Percentiles rank a stretch among this genome's conserved stretches.
These are phyloP conservation scores for Starmerella roubikii DNA, from an alignment of 805 yeast genomes.

Conservation along the genomic window DNA sequence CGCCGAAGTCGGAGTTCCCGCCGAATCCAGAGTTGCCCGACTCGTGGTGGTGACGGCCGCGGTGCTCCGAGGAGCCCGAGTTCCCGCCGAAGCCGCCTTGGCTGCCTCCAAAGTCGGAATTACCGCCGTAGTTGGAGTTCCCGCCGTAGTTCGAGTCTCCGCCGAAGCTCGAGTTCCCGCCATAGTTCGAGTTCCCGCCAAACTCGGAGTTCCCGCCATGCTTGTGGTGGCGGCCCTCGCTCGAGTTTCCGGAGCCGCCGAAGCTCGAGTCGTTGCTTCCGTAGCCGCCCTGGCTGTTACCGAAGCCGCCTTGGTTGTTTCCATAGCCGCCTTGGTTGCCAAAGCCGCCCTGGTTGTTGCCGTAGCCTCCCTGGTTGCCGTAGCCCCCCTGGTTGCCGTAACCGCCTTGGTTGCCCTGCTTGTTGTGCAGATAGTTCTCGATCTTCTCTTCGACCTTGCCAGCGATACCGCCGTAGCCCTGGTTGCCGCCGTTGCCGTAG, in stretches of 20 bases:
- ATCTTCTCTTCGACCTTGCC: slow-evolving; percentile 9
- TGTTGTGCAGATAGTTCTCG: slow-evolving; percentile 9
- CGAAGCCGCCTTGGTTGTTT: neutral
- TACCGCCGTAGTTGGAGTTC: slow-evolving; percentile 1
- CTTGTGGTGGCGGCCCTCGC: neutral
- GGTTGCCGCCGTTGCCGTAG: slow-evolving; percentile 3
- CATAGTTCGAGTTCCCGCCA: neutral
- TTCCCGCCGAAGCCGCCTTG: neutral
- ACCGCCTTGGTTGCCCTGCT: slow-evolving; percentile 1
- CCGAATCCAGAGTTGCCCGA: neutral
- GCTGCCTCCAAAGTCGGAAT: slow-evolving; percentile 1
- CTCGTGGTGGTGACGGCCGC: slow-evolving; percentile 1
- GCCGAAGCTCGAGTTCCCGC: neutral
- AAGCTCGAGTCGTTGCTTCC: neutral
- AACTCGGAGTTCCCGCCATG: slow-evolving; percentile 1
- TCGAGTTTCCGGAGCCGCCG: neutral
- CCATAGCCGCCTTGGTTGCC: slow-evolving; percentile 1
- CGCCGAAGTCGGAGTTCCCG: neutral
- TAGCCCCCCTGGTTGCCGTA: slow-evolving; percentile 8
- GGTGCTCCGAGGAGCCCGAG: neutral
- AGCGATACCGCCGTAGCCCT: neutral
- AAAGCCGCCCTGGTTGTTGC: slow-evolving; percentile 2
- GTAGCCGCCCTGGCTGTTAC: neutral
- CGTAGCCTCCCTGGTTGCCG: slow-evolving; percentile 6
- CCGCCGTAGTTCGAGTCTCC: neutral